These are phyloP conservation scores for Globisporangium camurandrum DNA, from an alignment of 352 stramenopile genomes.

Conservation along the genomic window DNA sequence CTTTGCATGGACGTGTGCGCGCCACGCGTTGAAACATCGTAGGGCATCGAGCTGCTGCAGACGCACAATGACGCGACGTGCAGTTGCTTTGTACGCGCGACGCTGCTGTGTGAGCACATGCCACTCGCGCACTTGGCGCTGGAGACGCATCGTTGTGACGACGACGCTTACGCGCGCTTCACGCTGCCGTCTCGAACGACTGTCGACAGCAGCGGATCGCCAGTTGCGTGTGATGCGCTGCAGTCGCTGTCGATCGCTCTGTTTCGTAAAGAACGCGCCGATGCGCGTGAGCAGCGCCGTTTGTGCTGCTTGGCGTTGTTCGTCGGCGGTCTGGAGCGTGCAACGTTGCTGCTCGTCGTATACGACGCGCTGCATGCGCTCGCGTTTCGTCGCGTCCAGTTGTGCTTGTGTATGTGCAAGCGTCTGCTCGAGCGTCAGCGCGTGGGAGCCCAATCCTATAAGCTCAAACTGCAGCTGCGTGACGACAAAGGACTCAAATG, in stretches of 20 bases:
- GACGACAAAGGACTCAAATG: slow-evolving; percentile 1
- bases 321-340: background rate
- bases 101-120: background rate
- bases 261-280: slow-evolving; percentile 24
- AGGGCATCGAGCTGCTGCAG: slow-evolving; percentile 30
- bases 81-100: background rate
- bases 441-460: background rate
- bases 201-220: slow-evolving; percentile 2
- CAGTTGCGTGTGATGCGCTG: background rate
- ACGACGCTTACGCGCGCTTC: background rate
- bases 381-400: slow-evolving; percentile 2
- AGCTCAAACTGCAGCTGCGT: background rate
- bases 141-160: background rate
- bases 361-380: background rate
- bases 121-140: slow-evolving; percentile 4
- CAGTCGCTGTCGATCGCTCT: slow-evolving; percentile 23
- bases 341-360: background rate
- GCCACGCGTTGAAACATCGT: slow-evolving; percentile 53
- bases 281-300: slow-evolving; percentile 23
- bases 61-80: slow-evolving; percentile 2
- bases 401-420: background rate
- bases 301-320: slow-evolving; percentile 7
- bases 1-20: slow-evolving; percentile 6
- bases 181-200: slow-evolving; percentile 9
- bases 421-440: background rate